These are phyloP conservation scores for Thymus quinquecostatus DNA, from an alignment of 257 asterid species.

Conservation along the genomic window DNA sequence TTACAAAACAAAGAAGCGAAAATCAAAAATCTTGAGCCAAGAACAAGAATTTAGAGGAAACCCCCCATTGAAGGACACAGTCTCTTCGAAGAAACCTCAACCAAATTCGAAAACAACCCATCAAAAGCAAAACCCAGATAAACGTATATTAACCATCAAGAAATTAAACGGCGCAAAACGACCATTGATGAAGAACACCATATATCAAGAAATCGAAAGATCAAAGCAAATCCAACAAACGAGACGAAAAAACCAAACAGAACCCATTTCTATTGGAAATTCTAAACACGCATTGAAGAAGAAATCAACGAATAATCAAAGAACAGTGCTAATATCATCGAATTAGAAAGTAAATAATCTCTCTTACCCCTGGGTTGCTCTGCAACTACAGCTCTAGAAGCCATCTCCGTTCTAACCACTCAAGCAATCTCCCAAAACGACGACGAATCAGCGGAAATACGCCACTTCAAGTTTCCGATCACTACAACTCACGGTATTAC, in stretches of 20 bases:
- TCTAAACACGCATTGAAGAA: not conserved
- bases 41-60: not conserved
- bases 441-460: constrained; percentile 9
- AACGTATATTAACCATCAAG: not conserved
- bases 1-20: not conserved
- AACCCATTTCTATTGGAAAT: not conserved
- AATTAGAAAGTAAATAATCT: not conserved
- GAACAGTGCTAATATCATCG: no score
- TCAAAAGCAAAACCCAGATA: not conserved
- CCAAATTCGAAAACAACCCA: not conserved
- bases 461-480: constrained; percentile 32
- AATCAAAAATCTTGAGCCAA: not conserved
- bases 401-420: constrained; percentile 45
- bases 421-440: constrained; percentile 6
- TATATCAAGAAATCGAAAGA: not conserved
- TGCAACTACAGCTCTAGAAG: constrained; percentile 43
- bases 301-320: not conserved
- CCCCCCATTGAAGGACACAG: not conserved
- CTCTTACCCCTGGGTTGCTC: constrained; percentile 52
- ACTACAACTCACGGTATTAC: constrained; percentile 30
- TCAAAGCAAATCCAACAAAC: not conserved
- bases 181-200: not conserved
- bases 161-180: not conserved
- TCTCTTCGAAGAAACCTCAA: not conserved
- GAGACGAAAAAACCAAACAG: not conserved